Conservation (phyloP, 139 green algal genomes). For the Chlorella sorokiniana region DNA sequence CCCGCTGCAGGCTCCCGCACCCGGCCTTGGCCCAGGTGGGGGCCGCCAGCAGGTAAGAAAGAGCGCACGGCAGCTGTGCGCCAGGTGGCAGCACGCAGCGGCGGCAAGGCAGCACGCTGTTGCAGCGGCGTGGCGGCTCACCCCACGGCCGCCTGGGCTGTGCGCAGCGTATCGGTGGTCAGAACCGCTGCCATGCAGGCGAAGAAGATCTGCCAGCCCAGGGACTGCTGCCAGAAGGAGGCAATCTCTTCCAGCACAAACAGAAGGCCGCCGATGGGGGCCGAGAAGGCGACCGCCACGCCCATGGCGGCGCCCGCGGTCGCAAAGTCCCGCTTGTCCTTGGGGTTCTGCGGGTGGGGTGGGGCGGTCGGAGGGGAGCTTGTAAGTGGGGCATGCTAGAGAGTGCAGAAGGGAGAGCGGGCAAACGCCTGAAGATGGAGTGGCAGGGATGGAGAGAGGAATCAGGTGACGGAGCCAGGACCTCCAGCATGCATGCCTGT, state of each 20-base stretch:
- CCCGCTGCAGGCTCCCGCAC: no score
- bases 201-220: slow-evolving; percentile 87
- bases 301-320: slow-evolving; percentile 83
- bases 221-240: slow-evolving; percentile 70
- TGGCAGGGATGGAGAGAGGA: no score
- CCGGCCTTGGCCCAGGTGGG: no score
- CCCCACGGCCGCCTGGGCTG: slow-evolving; percentile 55
- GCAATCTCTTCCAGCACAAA: slow-evolving; percentile 86
- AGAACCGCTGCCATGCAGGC: slow-evolving; percentile 78
- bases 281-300: slow-evolving; percentile 83
- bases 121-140: background rate
- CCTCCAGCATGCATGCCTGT: background rate
- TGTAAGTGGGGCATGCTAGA: background rate
- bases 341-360: slow-evolving; percentile 67
- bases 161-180: slow-evolving; percentile 69
- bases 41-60: no score
- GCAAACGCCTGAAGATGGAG: no score
- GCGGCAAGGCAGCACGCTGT: background rate
- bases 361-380: background rate
- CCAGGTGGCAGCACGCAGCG: no score
- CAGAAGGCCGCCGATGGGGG: slow-evolving; percentile 84
- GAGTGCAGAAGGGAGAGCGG: background rate
- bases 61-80: no score
- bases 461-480: no score
- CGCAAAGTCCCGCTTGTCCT: slow-evolving; percentile 92